Percentiles rank a stretch among this genome's conserved stretches.
Conservation (phyloP, 225 moss, liverwort and hornwort genomes). For the Rhytidiadelphus loreus region DNA sequence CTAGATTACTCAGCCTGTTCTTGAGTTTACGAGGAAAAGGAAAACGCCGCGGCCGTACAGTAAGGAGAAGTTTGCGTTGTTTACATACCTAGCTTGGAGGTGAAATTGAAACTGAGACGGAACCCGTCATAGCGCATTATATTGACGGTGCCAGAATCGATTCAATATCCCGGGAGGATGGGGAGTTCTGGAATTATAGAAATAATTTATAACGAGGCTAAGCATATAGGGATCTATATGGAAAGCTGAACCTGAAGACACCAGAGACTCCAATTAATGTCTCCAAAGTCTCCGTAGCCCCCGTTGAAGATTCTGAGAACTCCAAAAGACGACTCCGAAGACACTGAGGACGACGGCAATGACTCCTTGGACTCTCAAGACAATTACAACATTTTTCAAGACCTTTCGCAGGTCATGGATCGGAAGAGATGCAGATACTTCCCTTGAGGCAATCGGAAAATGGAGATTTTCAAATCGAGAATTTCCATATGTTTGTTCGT, state of each 20-base stretch:
- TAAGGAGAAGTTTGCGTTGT: too few species aligned
- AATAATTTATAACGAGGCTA: not conserved
- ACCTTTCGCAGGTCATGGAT: not conserved
- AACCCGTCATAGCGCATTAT: not conserved
- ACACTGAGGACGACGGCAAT: not conserved
- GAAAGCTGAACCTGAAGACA: not conserved
- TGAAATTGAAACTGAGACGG: not conserved
- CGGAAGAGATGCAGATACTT: conserved; percentile 5
- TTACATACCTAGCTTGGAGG: too few species aligned
- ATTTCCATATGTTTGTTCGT: not conserved
- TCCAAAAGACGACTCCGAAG: not conserved
- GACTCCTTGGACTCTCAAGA: not conserved
- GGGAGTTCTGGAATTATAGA: not conserved
- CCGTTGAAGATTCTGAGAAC: not conserved
- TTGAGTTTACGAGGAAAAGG: too few species aligned
- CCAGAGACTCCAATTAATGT: not conserved
- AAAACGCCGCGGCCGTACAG: too few species aligned
- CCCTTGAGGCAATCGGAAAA: not conserved
- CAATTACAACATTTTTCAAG: not conserved
- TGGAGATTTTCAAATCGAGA: not conserved
- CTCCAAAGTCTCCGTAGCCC: not conserved
- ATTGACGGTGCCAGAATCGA: not conserved
- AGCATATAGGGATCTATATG: not conserved
- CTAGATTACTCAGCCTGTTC: too few species aligned
- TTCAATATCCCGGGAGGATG: not conserved